Evolutionary conservation across 805 yeast genomes (phyloP), one percentile per base, ranked within the genome.

Genomic region (Starmerella scarabaei): DNA sequence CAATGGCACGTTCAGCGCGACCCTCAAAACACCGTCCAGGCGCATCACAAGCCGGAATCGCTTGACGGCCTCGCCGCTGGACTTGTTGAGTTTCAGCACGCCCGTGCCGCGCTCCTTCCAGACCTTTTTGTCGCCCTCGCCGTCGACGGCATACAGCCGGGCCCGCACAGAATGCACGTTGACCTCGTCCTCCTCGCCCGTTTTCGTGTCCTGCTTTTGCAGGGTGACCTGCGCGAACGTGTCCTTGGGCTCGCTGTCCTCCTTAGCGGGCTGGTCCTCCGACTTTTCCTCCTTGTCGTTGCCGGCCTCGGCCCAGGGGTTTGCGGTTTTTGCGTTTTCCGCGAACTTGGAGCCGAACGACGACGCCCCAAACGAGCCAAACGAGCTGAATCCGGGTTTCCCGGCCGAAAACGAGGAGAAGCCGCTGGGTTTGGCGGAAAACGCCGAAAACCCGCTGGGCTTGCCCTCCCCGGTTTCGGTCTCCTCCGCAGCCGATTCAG

Each of bases 71-170:
- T 45, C 45, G 37, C 58, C 53, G 34, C 61, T 59, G 20, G 29
- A 28, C n/a, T 16, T 5, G 59, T 91, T 88, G 20, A 91, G 69
- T 55, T 83, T 94, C n/a, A 91, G 62, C 4, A 73, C 69, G 2
- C 98, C 98, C 31, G 80, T 68, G 19, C 98, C 98, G 54, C 91
- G 73, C 60, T 91, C 98, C 57, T 83, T 91, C 98, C 98, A 91
- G 2, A 95, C 95, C 15, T 69, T 74, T 28, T 75, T 70, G n/a
- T n/a, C n/a, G 0, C 77, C 63, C 52, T 81, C 80, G 50, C 83
- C 62, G 28, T 45, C 42, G n/a, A 48, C 38, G 23, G 72, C 75
- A 56, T 86, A 91, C 21, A 91, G 63, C 54, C 86, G 83, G 3
- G 93, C 83, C 35, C 79, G 75, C 29, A 80, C 70, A 33, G 73